These are phyloP conservation scores for Albugo laibachii DNA, from an alignment of 352 stramenopile species.

Conservation along the genomic window DNA sequence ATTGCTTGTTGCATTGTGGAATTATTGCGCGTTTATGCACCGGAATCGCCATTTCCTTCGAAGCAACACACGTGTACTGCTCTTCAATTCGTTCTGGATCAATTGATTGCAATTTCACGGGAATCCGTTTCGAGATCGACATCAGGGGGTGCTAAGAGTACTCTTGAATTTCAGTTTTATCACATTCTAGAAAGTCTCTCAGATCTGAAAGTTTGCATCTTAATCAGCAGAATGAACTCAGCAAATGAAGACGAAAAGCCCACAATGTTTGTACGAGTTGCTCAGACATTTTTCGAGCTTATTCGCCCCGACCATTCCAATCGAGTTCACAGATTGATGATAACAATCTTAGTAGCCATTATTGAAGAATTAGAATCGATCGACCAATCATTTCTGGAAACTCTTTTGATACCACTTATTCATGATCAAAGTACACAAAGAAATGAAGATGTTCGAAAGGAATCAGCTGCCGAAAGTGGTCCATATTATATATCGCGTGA, in stretches of 20 bases:
- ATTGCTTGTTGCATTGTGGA: slow-evolving; percentile 58
- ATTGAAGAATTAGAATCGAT: slow-evolving; percentile 51
- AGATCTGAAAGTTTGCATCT: slow-evolving; percentile 26
- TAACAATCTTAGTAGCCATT: slow-evolving; percentile 45
- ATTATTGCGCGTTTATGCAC: slow-evolving; percentile 34
- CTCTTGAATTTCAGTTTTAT: slow-evolving; percentile 16
- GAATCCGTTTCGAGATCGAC: neutral
- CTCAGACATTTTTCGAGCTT: slow-evolving; percentile 40
- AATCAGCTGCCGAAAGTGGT: neutral
- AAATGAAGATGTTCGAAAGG: neutral
- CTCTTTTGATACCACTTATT: slow-evolving; percentile 30
- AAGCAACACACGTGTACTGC: slow-evolving; percentile 45
- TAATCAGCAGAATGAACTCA: slow-evolving; percentile 33
- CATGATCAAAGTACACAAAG: neutral
- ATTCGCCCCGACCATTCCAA: slow-evolving; percentile 32
- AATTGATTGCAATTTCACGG: slow-evolving; percentile 20
- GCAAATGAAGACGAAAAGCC: slow-evolving; percentile 17
- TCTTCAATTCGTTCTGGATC: slow-evolving; percentile 46
- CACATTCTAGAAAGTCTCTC: slow-evolving; percentile 56
- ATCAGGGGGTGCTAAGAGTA: neutral
- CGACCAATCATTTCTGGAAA: slow-evolving; percentile 44
- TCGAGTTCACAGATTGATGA: slow-evolving; percentile 59
- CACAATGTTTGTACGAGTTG: slow-evolving; percentile 46
- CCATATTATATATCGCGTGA: slow-evolving; percentile 43
- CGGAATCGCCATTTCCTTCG: slow-evolving; percentile 42